phyloP scores from a whole-genome alignment of 78 protist genomes.

The Cyanophora paradoxa region DNA sequence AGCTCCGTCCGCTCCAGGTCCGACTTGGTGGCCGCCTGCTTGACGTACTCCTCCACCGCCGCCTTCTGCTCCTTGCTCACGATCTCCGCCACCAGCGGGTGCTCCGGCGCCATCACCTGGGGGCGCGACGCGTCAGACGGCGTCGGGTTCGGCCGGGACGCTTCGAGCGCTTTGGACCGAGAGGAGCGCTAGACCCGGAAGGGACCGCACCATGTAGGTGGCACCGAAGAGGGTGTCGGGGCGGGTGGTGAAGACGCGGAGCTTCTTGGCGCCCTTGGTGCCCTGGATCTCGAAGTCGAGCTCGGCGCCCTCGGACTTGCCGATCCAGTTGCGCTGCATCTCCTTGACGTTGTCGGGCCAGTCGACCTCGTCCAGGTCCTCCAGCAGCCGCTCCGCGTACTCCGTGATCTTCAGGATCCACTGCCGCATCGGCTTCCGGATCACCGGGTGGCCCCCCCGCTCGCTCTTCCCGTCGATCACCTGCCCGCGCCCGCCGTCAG shows the following conservation, averaged over 20 bases:
- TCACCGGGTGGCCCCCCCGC: slow-evolving; percentile 8
- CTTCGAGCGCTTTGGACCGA: too few species aligned
- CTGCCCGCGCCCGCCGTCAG: too few species aligned
- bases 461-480: slow-evolving; percentile 12
- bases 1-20: slow-evolving; percentile 26
- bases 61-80: background rate
- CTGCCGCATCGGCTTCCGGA: background rate
- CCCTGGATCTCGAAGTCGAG: slow-evolving; percentile 20
- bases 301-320: slow-evolving; percentile 53
- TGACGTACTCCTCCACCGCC: background rate
- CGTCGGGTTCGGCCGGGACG: too few species aligned
- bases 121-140: too few species aligned
- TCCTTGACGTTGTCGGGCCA: slow-evolving; percentile 78
- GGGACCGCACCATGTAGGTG: background rate
- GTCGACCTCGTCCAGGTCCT: slow-evolving; percentile 53
- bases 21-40: background rate
- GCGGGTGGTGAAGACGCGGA: slow-evolving; percentile 72
- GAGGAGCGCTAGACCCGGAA: too few species aligned
- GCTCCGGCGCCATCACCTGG: slow-evolving; percentile 50
- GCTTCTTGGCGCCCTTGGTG: background rate
- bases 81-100: slow-evolving; percentile 20
- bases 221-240: slow-evolving; percentile 80
- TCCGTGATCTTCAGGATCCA: slow-evolving; percentile 49
- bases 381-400: slow-evolving; percentile 57
- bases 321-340: slow-evolving; percentile 85